A percentile compares a stretch with the other conserved stretches of the same genome.
Conservation (phyloP, 1,284 basidiomycete species). For the Leccinum laetum region DNA sequence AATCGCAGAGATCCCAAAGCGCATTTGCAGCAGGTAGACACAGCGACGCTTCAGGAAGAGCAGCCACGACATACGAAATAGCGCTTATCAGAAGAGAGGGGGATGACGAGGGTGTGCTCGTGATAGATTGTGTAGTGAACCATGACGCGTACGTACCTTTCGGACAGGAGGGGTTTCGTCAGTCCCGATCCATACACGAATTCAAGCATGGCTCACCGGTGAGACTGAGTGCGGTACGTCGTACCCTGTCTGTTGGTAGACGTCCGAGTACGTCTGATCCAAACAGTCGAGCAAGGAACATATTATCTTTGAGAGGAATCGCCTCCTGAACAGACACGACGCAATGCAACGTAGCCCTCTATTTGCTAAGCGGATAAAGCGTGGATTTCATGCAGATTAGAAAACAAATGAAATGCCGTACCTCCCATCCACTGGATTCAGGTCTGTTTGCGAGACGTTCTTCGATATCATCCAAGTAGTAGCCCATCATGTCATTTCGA, state of each 20-base stretch:
- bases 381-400: not conserved
- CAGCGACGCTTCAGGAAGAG: constrained; percentile 61
- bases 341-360: constrained; percentile 81
- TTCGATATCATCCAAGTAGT: constrained; percentile 61
- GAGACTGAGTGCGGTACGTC: constrained; percentile 70
- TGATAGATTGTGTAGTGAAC: constrained; percentile 64
- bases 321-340: constrained; percentile 86
- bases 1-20: constrained; percentile 83
- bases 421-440: constrained; percentile 65
- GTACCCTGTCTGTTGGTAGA: constrained; percentile 66
- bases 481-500: constrained; percentile 51
- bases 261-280: constrained; percentile 65
- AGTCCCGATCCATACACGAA: not conserved
- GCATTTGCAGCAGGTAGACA: constrained; percentile 79
- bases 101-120: constrained; percentile 32
- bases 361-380: constrained; percentile 55
- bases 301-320: constrained; percentile 71
- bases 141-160: constrained; percentile 83
- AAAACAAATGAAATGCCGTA: constrained; percentile 31
- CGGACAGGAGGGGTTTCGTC: not conserved
- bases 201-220: constrained; percentile 52
- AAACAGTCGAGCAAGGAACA: constrained; percentile 68
- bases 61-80: constrained; percentile 68
- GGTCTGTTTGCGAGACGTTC: constrained; percentile 46
- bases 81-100: constrained; percentile 37